Evolutionary conservation across 345 rosid genomes (phyloP), one percentile per base, ranked within the genome.

Genomic region (Bretschneidera sinensis): DNA sequence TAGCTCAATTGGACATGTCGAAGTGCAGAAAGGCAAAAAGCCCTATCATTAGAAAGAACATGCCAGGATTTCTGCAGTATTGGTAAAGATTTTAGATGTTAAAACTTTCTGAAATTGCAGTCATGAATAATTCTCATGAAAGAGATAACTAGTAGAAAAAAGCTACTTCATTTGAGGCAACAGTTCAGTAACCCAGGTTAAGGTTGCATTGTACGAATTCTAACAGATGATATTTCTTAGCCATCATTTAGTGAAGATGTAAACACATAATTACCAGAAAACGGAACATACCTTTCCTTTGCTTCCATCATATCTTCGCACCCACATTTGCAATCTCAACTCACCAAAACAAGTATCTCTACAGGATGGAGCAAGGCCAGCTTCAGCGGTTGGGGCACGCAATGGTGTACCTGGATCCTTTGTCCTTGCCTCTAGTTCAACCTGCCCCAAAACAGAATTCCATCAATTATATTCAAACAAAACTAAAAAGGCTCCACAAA

Each of bases 321-420:
- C 97, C 97, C 97, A 89, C 22, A 92, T 73, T 75, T 72, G 78
- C 88, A 92, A 74, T 73, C 72, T 92, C 61, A 92, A 62, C 45
- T 68, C 81, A 61, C 90, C 88, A 43, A 62, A 84, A 76, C 97
- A 87, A 59, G 89, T 80, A 74, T 92, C 98, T 66, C 77, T 89
- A 63, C 98, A 92, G 68, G 97, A 97, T 21, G 91, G 83, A 71
- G 87, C 81, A 57, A 89, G 71, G 17, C 98, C 98, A 65, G 82
- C 76, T 79, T 89, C 98, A 21, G 24, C 6, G 43, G 96, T 89
- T 24, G 97, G 97, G 62, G 98, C 98, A 49, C 96, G 97, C 66
- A 92, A 77, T 59, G 97, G 64, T n/a, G 90, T 83, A 31, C 98
- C 98, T 0, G 76, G 74, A 68, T 89, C 85, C 25, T 76, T 69